Evolutionary conservation across 208 protist genomes (phyloP), one percentile per base, ranked within the genome.

Genomic region (Crithidia brevicula): DNA sequence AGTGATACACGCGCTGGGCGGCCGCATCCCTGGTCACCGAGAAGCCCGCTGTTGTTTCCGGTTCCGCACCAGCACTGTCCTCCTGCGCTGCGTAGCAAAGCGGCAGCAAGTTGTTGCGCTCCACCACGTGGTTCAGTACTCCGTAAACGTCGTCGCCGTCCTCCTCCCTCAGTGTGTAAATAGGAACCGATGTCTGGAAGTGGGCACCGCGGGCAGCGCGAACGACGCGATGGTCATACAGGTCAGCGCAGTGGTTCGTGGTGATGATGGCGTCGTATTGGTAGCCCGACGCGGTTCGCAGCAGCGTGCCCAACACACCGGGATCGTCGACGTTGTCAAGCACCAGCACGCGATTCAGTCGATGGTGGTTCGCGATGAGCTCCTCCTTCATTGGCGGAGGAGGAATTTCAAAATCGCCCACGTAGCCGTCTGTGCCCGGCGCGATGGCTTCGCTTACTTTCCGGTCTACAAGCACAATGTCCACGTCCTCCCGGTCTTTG

Each of bases 271-370:
- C 88, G 52, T 97, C 92, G 71, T 97, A 97, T 42, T 93, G 85
- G 69, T 94, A 94, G 2, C 83, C 89, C 9, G 77, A 75, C 27
- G 92, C 89, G 16, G 89, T 90, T 46, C 92, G 79, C 28, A 97
- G 66, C 16, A 97, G 34, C 16, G 92, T 95, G 25, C 92, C 92
- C 0, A 97, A 72, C 31, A 83, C 46, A 25, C 92, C 92, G 9
- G 86, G 81, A 67, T 97, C 92, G 51, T 89, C 80, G 4, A 97
- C 85, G 69, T 97, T 97, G 73, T 97, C 92, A 11, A 97, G 82
- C 25, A 97, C 92, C 18, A 97, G 79, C 25, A 97, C 79, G 16
- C 88, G 85, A n/a, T 86, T 79, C 51, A 95, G 60, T 2, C 84
- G 88, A 53, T 95, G 85, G 57, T 92, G 83, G 58, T 95, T 95